Percentiles rank a stretch among this genome's conserved stretches.
Conservation (phyloP, 2,329 filamentous ascomycete genomes). For the Chaetomium olivaceum region DNA sequence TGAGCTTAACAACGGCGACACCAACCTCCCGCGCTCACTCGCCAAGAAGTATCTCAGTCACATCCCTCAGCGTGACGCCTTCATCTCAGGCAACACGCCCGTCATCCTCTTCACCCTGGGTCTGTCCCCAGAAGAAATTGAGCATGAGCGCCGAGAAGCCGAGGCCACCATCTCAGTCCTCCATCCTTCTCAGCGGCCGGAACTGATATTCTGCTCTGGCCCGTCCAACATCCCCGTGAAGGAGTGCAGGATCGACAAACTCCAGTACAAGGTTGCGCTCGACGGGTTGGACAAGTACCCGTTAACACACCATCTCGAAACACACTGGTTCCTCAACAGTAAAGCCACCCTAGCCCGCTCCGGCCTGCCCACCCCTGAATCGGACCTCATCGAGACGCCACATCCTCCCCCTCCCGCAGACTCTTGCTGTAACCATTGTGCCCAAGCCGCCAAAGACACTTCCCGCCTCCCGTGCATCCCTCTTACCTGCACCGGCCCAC, state of each 20-base stretch:
- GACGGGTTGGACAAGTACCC: constrained; percentile 37
- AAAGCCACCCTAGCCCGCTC: constrained; percentile 40
- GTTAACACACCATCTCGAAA: constrained; percentile 36
- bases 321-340: constrained; percentile 41
- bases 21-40: constrained; percentile 29
- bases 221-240: constrained; percentile 34
- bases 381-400: constrained; percentile 34
- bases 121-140: constrained; percentile 27
- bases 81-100: constrained; percentile 35
- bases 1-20: constrained; percentile 26
- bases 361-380: constrained; percentile 39
- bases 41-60: constrained; percentile 41
- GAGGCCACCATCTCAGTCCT: constrained; percentile 38
- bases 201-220: constrained; percentile 39
- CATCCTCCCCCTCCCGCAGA: constrained; percentile 26
- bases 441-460: constrained; percentile 3
- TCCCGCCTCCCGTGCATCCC: constrained; percentile 33
- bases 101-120: constrained; percentile 38
- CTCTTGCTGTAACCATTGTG: constrained; percentile 35
- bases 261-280: constrained; percentile 37
- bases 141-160: constrained; percentile 37
- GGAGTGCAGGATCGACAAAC: constrained; percentile 35
- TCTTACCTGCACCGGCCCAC: constrained; percentile 32
- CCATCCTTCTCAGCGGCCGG: constrained; percentile 35
- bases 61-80: constrained; percentile 42